phyloP scores from a whole-genome alignment of 2,329 filamentous ascomycete species.

The Aspergillus alliaceus region DNA sequence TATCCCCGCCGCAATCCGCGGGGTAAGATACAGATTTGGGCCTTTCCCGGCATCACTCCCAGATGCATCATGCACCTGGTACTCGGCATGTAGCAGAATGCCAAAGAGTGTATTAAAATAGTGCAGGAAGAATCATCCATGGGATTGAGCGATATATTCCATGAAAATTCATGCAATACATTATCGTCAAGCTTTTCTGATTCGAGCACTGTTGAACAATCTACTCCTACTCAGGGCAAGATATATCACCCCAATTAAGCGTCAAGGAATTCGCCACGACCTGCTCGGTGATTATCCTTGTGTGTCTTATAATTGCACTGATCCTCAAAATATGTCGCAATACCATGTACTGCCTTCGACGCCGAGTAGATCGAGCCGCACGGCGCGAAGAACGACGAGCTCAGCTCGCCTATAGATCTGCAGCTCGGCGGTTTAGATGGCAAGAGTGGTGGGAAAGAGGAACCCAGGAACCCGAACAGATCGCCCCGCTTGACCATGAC shows the following conservation, averaged over 20 bases:
- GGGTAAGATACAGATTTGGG: background rate
- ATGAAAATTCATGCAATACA: background rate
- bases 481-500: constrained; percentile 34
- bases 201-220: background rate
- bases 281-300: constrained; percentile 45
- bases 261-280: constrained; percentile 29
- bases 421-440: constrained; percentile 53
- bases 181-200: background rate
- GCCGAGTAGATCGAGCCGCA: constrained; percentile 54
- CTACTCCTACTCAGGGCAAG: constrained; percentile 9
- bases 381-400: constrained; percentile 55
- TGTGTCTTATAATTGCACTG: constrained; percentile 34
- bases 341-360: constrained; percentile 44
- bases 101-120: background rate
- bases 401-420: constrained; percentile 53
- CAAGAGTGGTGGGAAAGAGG: constrained; percentile 50
- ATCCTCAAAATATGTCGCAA: constrained; percentile 46
- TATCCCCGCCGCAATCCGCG: constrained; percentile 25
- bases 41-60: too few species aligned
- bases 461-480: constrained; percentile 31
- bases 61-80: background rate
- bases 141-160: too few species aligned
- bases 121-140: background rate
- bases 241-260: constrained; percentile 1
- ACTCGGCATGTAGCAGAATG: background rate